phyloP scores from a whole-genome alignment of 768 basidiomycete species.

The Clavaria fumosa region DNA sequence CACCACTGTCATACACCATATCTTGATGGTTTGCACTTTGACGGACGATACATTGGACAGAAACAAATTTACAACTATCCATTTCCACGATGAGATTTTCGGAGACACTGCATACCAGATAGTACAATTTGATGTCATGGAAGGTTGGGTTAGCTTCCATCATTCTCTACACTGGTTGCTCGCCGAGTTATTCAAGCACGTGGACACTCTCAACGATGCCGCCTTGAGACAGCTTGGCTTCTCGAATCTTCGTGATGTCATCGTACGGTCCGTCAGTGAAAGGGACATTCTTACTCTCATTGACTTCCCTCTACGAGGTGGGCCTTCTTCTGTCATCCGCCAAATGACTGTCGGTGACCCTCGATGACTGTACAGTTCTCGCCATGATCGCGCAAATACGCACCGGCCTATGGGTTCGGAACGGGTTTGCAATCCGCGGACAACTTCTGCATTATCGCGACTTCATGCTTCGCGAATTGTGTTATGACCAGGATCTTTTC shows the following conservation, averaged over 20 bases:
- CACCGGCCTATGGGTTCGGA: conserved; percentile 93
- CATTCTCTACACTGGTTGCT: conserved; percentile 86
- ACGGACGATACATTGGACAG: conserved; percentile 52
- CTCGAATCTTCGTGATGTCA: conserved; percentile 41
- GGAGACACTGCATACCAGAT: conserved; percentile 43
- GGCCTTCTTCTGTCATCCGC: conserved; percentile 13
- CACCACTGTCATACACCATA: conserved; percentile 50
- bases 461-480: conserved; percentile 87
- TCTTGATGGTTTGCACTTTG: conserved; percentile 55
- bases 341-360: background rate
- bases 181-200: conserved; percentile 77
- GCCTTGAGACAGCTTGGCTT: conserved; percentile 36
- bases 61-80: conserved; percentile 43
- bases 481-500: conserved; percentile 90
- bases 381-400: conserved; percentile 91
- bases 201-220: conserved; percentile 46
- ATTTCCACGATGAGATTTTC: conserved; percentile 54
- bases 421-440: conserved; percentile 89
- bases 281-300: conserved; percentile 59
- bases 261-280: conserved; percentile 46
- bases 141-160: conserved; percentile 83
- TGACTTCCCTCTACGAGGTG: conserved; percentile 83
- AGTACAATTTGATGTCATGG: conserved; percentile 63
- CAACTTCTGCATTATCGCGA: conserved; percentile 94
- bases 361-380: conserved; percentile 36